Evolutionary conservation across 331 rosid species (phyloP).

Genomic region (Arachis monticola): DNA sequence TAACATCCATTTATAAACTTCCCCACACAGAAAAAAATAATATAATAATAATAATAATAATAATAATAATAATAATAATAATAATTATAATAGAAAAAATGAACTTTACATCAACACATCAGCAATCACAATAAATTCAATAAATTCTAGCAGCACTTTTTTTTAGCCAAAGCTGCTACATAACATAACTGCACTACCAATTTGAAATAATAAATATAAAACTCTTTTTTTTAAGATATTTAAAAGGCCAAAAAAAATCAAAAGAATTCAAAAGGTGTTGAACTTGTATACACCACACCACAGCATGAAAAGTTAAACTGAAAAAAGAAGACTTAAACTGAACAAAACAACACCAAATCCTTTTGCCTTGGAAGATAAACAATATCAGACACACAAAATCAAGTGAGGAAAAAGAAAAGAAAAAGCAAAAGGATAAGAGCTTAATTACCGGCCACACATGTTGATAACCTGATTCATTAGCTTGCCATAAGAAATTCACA

Average conservation of each 20-base stretch:
- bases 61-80: neutral
- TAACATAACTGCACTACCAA: no score
- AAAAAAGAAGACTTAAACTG: neutral
- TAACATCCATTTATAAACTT: slow-evolving; percentile 8
- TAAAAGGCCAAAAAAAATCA: neutral
- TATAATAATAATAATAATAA: neutral
- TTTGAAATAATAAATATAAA: neutral
- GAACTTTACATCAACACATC: neutral
- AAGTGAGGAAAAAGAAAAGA: neutral
- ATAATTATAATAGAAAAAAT: neutral
- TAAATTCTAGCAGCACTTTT: slow-evolving; percentile 3
- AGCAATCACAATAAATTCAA: neutral
- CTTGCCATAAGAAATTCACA: slow-evolving; percentile 69
- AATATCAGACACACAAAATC: slow-evolving; percentile 2
- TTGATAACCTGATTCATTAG: slow-evolving; percentile 56
- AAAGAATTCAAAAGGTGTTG: neutral
- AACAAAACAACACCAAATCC: neutral
- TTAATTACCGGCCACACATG: slow-evolving; percentile 83
- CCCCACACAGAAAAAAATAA: neutral
- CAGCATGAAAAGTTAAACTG: neutral
- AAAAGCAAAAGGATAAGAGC: neutral
- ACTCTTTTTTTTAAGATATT: no score
- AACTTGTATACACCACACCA: neutral
- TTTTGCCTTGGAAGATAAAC: slow-evolving; percentile 1
- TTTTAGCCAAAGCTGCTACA: neutral